phyloP scores from a whole-genome alignment of 1,284 basidiomycete species.

The Thecaphora thlaspeos region DNA sequence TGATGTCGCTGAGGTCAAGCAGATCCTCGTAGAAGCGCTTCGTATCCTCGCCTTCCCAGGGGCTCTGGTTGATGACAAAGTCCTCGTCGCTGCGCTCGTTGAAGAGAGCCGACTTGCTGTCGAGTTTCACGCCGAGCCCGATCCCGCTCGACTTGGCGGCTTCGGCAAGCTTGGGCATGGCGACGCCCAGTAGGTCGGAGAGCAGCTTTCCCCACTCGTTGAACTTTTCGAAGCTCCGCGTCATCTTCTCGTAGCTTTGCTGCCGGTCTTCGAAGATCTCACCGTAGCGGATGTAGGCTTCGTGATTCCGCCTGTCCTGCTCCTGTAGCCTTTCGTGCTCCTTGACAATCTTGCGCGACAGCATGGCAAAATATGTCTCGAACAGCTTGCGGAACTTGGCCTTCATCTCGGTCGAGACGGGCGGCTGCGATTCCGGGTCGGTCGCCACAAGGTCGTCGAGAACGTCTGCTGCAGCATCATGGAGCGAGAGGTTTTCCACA shows the following conservation, averaged over 20 bases:
- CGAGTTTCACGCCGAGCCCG: constrained; percentile 61
- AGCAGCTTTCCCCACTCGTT: constrained; percentile 60
- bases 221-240: constrained; percentile 87
- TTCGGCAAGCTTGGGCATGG: constrained; percentile 77
- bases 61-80: constrained; percentile 64
- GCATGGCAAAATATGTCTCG: constrained; percentile 85
- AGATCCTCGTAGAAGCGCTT: constrained; percentile 90
- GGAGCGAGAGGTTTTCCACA: constrained; percentile 9
- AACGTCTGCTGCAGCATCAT: constrained; percentile 5
- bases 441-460: constrained; percentile 8
- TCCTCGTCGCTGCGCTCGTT: constrained; percentile 40
- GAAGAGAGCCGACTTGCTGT: constrained; percentile 58
- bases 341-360: constrained; percentile 78
- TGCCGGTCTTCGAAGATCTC: constrained; percentile 99
- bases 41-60: constrained; percentile 99
- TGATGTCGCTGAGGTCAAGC: constrained; percentile 84
- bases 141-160: constrained; percentile 62
- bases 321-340: constrained; percentile 79
- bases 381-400: constrained; percentile 89
- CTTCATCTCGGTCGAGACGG: constrained; percentile 75
- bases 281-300: constrained; percentile 96
- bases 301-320: constrained; percentile 91
- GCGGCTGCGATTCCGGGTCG: constrained; percentile 57
- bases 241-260: constrained; percentile 97
- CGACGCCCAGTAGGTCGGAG: constrained; percentile 80